Evolutionary conservation across 1,139 yeast genomes (phyloP), one percentile per base, ranked within the genome.

Genomic region (Maudiozyma humilis): DNA sequence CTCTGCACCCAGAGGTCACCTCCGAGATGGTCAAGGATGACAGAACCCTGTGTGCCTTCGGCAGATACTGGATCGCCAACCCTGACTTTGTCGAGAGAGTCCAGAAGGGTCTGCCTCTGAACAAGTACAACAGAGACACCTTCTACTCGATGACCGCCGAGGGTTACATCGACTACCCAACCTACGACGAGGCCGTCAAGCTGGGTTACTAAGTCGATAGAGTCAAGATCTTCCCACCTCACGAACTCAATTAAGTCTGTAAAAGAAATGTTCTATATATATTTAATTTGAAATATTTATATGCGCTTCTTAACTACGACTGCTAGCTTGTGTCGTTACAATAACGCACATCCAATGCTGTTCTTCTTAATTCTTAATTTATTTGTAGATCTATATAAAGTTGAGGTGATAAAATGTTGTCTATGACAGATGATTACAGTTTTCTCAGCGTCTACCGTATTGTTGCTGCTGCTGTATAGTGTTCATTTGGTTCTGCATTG

Each of bases 401-500:
- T 23, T 23, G 10, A 23, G 10, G 6, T 6, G 6, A 6, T 23
- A 23, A 23, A 6, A 6, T 23, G 27, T 23, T 10, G 27, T 6
- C 6, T 23, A n/a, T n/a, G n/a, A n/a, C n/a, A n/a, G n/a, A n/a
- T n/a, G n/a, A n/a, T n/a, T n/a, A n/a, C n/a, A n/a, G n/a, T n/a
- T n/a, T n/a, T n/a, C 20, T 27, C 25, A 43, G n/a, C 42, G 42
- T 36, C 59, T 51, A 17, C 50, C 46, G 44, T 59, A 60, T 2
- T 47, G 43, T 30, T 52, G 53, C 39, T 66, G 67, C 10, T 23
- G 53, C 39, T 66, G 67, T 33, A 67, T 42, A 16, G 70, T 69
- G 54, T 80, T 82, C 16, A 80, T 83, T 56, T 80, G 86, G 35
- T 72, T 79, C 53, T 79, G 83, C 42, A 80, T 64, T 16, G 79